Evolutionary conservation across 1,284 basidiomycete species (phyloP).

Genomic region (Austroboletus novae-zelandiae): DNA sequence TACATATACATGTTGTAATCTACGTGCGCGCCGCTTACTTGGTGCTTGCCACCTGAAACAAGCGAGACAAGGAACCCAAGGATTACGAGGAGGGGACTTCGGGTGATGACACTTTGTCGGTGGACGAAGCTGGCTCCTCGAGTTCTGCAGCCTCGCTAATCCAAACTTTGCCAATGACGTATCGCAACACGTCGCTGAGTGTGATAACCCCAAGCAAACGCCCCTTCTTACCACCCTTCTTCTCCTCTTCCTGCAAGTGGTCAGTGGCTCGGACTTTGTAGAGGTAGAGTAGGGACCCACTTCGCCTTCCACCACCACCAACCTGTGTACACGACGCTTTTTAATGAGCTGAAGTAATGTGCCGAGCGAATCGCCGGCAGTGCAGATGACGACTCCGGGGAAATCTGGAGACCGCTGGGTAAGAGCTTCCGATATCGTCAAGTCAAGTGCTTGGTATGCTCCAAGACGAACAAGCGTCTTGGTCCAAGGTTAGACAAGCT

Average conservation of each 20-base stretch:
- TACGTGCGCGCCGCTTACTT: constrained; percentile 1
- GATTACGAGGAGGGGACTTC: constrained; percentile 14
- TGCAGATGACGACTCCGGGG: constrained; percentile 94
- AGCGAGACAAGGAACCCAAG: background rate
- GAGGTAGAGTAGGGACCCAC: constrained; percentile 37
- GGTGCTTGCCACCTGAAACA: background rate
- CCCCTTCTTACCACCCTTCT: constrained; percentile 76
- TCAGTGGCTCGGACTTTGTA: constrained; percentile 9
- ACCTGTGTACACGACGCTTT: constrained; percentile 88
- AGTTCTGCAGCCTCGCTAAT: constrained; percentile 44
- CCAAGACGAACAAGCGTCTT: constrained; percentile 94
- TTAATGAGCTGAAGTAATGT: constrained; percentile 91
- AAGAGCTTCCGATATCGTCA: constrained; percentile 94
- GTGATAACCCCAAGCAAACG: constrained; percentile 87
- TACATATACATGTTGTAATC: constrained; percentile 11
- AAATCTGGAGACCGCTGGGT: constrained; percentile 92
- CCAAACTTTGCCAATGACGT: constrained; percentile 70
- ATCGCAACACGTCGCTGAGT: constrained; percentile 86
- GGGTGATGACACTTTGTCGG: constrained; percentile 21
- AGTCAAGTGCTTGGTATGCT: constrained; percentile 90
- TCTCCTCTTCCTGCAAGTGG: constrained; percentile 64
- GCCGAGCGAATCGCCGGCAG: constrained; percentile 90
- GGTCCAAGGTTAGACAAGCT: constrained; percentile 8
- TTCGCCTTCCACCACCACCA: constrained; percentile 90
- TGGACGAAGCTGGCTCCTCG: constrained; percentile 22